phyloP scores from a whole-genome alignment of 1,139 yeast genomes.

The Lodderomyces margitis region DNA sequence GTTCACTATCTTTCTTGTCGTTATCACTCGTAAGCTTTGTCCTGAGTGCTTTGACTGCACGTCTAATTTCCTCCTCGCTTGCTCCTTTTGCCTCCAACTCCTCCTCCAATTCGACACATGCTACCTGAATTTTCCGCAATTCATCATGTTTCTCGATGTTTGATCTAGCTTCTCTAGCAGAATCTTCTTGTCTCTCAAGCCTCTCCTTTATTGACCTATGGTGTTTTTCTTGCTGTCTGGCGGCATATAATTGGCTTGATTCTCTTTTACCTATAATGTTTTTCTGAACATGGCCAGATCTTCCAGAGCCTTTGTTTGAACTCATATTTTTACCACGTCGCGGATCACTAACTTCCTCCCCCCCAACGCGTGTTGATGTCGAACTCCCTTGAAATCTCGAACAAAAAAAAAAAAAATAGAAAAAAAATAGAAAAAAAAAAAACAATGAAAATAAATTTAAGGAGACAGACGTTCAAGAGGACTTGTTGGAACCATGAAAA shows the following conservation, averaged over 20 bases:
- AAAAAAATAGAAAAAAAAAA: neutral
- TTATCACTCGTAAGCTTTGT: conserved; percentile 17
- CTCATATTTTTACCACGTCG: neutral
- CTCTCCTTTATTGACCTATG: conserved; percentile 17
- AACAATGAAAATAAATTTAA: neutral
- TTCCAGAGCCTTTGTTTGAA: conserved; percentile 53
- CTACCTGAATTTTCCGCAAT: conserved; percentile 50
- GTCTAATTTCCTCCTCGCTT: conserved; percentile 26
- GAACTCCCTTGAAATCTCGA: too few species aligned
- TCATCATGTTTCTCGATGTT: conserved; percentile 46
- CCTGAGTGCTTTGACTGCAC: conserved; percentile 23
- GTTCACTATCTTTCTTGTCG: neutral
- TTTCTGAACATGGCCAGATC: conserved; percentile 66
- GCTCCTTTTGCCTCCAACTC: conserved; percentile 50
- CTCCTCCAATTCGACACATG: conserved; percentile 56
- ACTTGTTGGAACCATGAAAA: conserved; percentile 3
- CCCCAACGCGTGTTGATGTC: too few species aligned
- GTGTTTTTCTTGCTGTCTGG: conserved; percentile 15
- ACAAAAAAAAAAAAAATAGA: neutral
- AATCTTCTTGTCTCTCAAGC: conserved; percentile 18
- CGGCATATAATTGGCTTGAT: conserved; percentile 17
- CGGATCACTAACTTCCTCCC: neutral
- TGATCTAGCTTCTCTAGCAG: conserved; percentile 18
- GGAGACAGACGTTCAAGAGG: neutral
- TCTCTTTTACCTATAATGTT: conserved; percentile 35